These are phyloP conservation scores for Paracorniculantispora psalliotae DNA, from an alignment of 2,329 filamentous ascomycete species.

Conservation along the genomic window DNA sequence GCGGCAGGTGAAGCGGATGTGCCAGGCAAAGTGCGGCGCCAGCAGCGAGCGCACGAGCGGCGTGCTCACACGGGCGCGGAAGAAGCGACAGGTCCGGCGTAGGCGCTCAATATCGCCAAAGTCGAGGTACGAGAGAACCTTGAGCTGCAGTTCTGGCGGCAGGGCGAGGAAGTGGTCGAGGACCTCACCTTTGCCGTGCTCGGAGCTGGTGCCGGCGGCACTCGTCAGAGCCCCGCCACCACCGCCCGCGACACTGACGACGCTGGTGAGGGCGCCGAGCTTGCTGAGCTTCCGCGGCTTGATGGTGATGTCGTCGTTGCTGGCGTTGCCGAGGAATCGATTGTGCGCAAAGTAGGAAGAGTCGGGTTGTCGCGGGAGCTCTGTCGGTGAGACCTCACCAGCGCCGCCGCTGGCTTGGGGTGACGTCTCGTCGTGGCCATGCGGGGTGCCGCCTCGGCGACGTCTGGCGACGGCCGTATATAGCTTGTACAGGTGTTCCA, in stretches of 20 bases:
- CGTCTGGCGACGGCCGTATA: not conserved
- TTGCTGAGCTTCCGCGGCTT: slow-evolving; percentile 2
- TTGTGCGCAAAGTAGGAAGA: not conserved
- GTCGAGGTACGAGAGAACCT: slow-evolving; percentile 35
- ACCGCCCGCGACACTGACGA: not conserved
- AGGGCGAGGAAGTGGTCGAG: slow-evolving; percentile 27
- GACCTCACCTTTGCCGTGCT: not conserved
- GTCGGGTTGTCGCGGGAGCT: not conserved
- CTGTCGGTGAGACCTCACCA: not conserved
- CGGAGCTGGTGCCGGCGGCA: not conserved
- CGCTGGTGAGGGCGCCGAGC: not conserved
- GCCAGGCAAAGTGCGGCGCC: slow-evolving; percentile 24
- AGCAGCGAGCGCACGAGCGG: slow-evolving; percentile 32
- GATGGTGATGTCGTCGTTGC: not conserved
- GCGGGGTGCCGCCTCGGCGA: not conserved
- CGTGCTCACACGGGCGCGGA: slow-evolving; percentile 31
- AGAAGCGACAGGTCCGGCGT: slow-evolving; percentile 35
- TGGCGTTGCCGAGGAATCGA: not conserved
- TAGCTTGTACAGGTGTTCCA: not conserved
- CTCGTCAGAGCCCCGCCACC: not conserved
- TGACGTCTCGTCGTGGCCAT: not conserved
- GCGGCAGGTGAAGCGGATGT: slow-evolving; percentile 36
- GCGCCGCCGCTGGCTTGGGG: not conserved
- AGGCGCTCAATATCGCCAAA: slow-evolving; percentile 40
- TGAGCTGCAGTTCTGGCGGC: slow-evolving; percentile 38